These are phyloP conservation scores for Fonsecaea multimorphosa DNA, from an alignment of 2,329 filamentous ascomycete genomes.

Conservation along the genomic window DNA sequence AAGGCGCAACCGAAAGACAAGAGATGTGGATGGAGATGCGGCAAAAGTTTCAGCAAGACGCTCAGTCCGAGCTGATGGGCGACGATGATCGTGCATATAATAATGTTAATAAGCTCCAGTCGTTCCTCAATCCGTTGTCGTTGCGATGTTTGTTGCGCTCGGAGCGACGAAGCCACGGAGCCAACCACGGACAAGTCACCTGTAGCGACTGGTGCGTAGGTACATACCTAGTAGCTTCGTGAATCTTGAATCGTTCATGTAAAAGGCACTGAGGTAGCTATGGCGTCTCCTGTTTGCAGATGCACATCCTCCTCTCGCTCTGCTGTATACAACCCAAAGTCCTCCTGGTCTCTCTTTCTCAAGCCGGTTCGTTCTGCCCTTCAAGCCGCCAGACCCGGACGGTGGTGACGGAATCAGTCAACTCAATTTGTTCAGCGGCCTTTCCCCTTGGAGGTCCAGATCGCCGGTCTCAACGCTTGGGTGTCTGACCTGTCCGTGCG, in stretches of 20 bases:
- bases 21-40: neutral
- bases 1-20: neutral
- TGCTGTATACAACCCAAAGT: neutral
- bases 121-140: neutral
- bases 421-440: slow-evolving; percentile 1
- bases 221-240: too few relatives aligned
- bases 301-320: neutral
- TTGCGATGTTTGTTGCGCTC: neutral
- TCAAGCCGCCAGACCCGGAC: neutral
- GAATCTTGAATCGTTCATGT: too few relatives aligned
- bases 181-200: neutral
- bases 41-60: neutral
- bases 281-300: neutral
- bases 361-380: neutral
- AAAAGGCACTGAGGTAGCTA: too few relatives aligned
- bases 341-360: neutral
- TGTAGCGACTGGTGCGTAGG: too few relatives aligned
- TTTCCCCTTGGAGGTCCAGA: slow-evolving; percentile 10
- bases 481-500: slow-evolving; percentile 7
- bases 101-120: neutral
- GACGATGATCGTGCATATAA: neutral
- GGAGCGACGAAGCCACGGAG: neutral
- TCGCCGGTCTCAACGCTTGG: neutral
- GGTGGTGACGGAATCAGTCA: neutral
- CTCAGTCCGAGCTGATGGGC: neutral